These are phyloP conservation scores for Lasiodiplodia sp. DNA, from an alignment of 2,329 filamentous ascomycete genomes.

Conservation along the genomic window DNA sequence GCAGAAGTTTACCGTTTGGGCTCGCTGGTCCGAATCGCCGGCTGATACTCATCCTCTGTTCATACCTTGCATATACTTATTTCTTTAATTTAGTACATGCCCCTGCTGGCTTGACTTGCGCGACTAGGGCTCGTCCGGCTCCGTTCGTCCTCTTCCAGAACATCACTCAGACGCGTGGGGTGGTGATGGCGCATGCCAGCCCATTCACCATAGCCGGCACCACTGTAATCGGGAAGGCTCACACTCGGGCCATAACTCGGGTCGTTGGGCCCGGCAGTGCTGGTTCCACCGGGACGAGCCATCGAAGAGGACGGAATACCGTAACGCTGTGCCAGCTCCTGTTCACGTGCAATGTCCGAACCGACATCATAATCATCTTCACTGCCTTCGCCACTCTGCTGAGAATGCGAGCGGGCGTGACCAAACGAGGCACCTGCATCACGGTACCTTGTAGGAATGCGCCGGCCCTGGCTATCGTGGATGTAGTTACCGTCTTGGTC, in stretches of 20 bases:
- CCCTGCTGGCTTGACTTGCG: slow-evolving; percentile 43
- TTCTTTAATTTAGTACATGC: slow-evolving; percentile 9
- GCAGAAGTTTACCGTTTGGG: background rate
- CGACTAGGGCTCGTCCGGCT: slow-evolving; percentile 47
- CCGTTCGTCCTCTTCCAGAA: slow-evolving; percentile 47
- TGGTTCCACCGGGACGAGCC: slow-evolving; percentile 3
- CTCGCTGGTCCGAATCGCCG: background rate
- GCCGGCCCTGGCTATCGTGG: slow-evolving; percentile 44
- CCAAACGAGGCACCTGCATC: slow-evolving; percentile 5
- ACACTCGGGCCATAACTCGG: slow-evolving; percentile 15
- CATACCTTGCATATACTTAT: background rate
- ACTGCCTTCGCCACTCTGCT: slow-evolving; percentile 24
- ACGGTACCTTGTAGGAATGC: slow-evolving; percentile 39
- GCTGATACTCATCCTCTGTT: background rate
- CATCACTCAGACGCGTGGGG: slow-evolving; percentile 48
- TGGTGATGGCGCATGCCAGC: slow-evolving; percentile 46
- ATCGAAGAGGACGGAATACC: slow-evolving; percentile 42
- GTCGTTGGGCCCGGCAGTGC: slow-evolving; percentile 18
- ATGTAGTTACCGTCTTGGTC: slow-evolving; percentile 48
- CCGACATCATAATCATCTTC: slow-evolving; percentile 63
- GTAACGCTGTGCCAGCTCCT: slow-evolving; percentile 56
- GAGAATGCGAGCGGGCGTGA: slow-evolving; percentile 14
- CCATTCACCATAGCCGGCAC: slow-evolving; percentile 49
- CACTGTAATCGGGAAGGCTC: slow-evolving; percentile 44
- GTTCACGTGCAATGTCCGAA: slow-evolving; percentile 58